Base-by-base conservation (phyloP, 495 filamentous ascomycete genomes). In the Zalerion maritima region DNA sequence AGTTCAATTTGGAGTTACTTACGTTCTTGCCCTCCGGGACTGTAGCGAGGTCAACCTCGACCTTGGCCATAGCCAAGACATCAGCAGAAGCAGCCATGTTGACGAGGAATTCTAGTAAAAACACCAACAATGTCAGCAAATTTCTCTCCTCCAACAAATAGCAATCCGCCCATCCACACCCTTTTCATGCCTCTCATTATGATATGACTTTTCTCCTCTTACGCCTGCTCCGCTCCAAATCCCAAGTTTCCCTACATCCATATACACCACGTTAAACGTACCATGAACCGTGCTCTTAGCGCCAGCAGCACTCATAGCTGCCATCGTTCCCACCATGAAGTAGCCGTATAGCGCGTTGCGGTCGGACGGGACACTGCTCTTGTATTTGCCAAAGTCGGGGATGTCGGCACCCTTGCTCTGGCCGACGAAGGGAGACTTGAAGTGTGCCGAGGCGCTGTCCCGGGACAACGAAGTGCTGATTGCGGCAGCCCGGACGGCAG, bases 11-110 rank as follows among this genome's bases (percentile, higher is more conserved):
- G 9, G 21, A 20, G 12, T 28, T 13, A 58, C 79, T 46, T 71
- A 89, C 89, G 63, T 99, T 99, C 80, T 96, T 99, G 71, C 91
- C 89, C 68, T 94, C 87, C 22, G 91, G 89, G 49, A 99, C 94
- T 29, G 78, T 52, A 43, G 65, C 60, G 37, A 99, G 77, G 52
- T 92, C 81, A 43, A 99, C 78, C 64, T 99, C 91, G 42, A 99
- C 87, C 75, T 99, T 99, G 50, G 91, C 91, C 73, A 94, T 85
- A 50, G 91, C 91, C 55, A 99, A 66, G 45, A 99, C 84, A 52
- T 99, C 91, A 55, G 91, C 91, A 32, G 91, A 99, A 36, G 91
- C 91, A 54, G 91, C 85, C 91, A 99, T 94, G 71, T 92, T 96
- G 64, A 92, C 85, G 23, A 99, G 69, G 75, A 99, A 96, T 63